Evolutionary conservation across 1,284 basidiomycete genomes (phyloP).

Genomic region (Nidula niveotomentosa): DNA sequence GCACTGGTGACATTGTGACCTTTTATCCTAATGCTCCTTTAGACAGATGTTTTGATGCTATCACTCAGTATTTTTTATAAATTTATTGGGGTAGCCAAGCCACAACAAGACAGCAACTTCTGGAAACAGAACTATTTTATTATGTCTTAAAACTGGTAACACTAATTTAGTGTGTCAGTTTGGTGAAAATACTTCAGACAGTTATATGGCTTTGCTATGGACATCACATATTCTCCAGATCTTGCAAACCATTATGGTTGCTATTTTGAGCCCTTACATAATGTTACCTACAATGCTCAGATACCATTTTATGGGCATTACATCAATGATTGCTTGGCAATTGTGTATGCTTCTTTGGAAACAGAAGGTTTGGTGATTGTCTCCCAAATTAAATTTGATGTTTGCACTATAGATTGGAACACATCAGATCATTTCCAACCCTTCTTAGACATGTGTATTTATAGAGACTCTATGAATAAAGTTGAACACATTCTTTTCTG

Average conservation of each 20-base stretch:
- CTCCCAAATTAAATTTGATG: slow-evolving; percentile 16
- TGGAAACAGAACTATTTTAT: no score
- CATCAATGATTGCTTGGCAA: slow-evolving; percentile 32
- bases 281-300: no score
- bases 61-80: no score
- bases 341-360: slow-evolving; percentile 24
- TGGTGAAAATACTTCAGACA: no score
- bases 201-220: slow-evolving; percentile 18
- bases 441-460: slow-evolving; percentile 31
- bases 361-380: slow-evolving; percentile 15
- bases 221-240: slow-evolving; percentile 27
- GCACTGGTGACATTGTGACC: no score
- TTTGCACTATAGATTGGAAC: slow-evolving; percentile 29
- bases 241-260: slow-evolving; percentile 30
- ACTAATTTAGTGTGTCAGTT: no score
- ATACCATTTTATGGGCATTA: slow-evolving; percentile 33
- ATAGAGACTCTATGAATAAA: slow-evolving; percentile 10
- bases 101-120: no score
- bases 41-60: no score
- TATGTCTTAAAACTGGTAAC: no score
- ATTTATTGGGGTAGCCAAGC: no score
- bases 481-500: slow-evolving; percentile 26
- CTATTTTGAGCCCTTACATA: no score
- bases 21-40: no score
- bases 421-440: slow-evolving; percentile 12